Conservation (phyloP, 345 rosid genomes). For the Gynandropsis gynandra region DNA sequence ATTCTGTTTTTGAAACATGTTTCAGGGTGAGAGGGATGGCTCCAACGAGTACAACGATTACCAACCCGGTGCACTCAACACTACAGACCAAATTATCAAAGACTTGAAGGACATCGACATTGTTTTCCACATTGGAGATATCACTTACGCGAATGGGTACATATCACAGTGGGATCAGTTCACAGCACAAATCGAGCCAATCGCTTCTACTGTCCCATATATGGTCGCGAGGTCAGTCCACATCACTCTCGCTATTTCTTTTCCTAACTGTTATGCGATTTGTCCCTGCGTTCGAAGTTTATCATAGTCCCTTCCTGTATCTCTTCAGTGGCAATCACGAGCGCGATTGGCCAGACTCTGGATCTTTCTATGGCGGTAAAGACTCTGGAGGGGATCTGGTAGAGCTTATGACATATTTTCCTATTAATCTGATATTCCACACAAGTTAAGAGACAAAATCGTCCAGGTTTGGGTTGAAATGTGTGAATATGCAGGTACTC, state of each 20-base stretch:
- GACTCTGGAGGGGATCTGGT: slow-evolving; percentile 71
- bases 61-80: slow-evolving; percentile 67
- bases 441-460: background rate
- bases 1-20: slow-evolving; percentile 13
- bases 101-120: slow-evolving; percentile 56
- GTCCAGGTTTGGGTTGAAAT: background rate
- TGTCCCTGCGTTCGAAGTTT: no score
- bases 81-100: slow-evolving; percentile 62
- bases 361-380: slow-evolving; percentile 42
- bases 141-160: slow-evolving; percentile 66
- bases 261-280: background rate
- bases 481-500: slow-evolving; percentile 42
- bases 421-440: background rate
- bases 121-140: slow-evolving; percentile 72
- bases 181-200: slow-evolving; percentile 74
- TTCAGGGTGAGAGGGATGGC: slow-evolving; percentile 75
- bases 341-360: slow-evolving; percentile 68
- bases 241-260: background rate
- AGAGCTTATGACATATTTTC: background rate
- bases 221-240: slow-evolving; percentile 65
- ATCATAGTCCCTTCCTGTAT: slow-evolving; percentile 5
- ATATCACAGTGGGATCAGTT: slow-evolving; percentile 86
- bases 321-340: slow-evolving; percentile 66
- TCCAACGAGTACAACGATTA: slow-evolving; percentile 65
- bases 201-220: slow-evolving; percentile 57